Evolutionary conservation across 1,284 basidiomycete species (phyloP), one percentile per base, ranked within the genome.

Genomic region (Schizophyllum commune): DNA sequence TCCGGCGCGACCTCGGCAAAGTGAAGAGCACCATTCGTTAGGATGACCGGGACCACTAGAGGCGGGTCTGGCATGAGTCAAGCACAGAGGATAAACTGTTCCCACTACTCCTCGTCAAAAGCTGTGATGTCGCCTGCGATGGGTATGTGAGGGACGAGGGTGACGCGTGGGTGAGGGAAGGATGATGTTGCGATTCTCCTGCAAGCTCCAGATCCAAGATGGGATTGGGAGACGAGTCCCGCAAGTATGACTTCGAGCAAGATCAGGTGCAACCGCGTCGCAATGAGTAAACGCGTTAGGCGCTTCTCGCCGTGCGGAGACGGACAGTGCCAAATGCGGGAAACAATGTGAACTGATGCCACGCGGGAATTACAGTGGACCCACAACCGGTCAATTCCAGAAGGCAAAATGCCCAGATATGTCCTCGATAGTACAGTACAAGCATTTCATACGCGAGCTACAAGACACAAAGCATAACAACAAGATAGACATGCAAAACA

Each of bases 1-100:
- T 82, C 72, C 39, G 78, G 66, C 7, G 68, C 70, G 63, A 89
- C 75, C 57, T 85, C 81, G 0, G 82, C 83, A 67, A 90, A 88
- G 67, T 85, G 82, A 58, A 88, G 72, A 59, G 80, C 78, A 19
- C 84, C 83, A 59, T 78, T 80, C 15, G 85, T 77, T 33, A 88
- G 71, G 51, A 85, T 68, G 15, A 80, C 79, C 5, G 89, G 86
- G 47, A 87, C 80, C 65, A 86, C 82, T 59, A 86, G 74, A n/a
- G 72, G 60, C 60, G 66, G 63, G 52, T 66, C 57, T n/a, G 73
- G 68, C 71, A 77, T 78, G 54, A 47, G 17, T 11, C 9, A 47
- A 17, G 39, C 39, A 17, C 17, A 27, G 39, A 47, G 2, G 8
- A 9, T 4, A 17, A 3, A 47, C 13, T 47, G 39, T 47, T 47